These are phyloP conservation scores for Wickerhamomyces tratensis DNA, from an alignment of 805 yeast genomes.

Conservation along the genomic window DNA sequence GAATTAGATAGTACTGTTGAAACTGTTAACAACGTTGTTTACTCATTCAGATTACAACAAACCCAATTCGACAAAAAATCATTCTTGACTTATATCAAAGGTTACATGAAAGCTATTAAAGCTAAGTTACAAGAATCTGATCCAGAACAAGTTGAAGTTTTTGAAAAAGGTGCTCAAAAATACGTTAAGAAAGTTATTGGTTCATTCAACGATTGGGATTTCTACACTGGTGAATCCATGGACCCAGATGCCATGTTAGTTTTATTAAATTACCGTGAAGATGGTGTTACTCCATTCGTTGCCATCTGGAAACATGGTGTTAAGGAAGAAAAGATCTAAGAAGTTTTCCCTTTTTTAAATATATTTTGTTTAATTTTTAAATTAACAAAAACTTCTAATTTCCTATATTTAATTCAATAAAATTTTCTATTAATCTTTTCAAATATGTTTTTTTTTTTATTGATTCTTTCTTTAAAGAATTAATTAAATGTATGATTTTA, in stretches of 20 bases:
- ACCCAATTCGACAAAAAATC: conserved; percentile 98
- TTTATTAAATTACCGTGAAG: conserved; percentile 99
- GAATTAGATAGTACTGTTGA: conserved; percentile 77
- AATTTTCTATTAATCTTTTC: too few relatives aligned
- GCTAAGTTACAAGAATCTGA: conserved; percentile 76
- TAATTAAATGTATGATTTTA: too few relatives aligned
- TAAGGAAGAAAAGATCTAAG: conserved; percentile 79
- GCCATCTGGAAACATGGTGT: conserved; percentile 99
- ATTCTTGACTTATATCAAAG: conserved; percentile 92
- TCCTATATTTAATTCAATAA: too few relatives aligned
- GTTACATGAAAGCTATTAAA: conserved; percentile 97
- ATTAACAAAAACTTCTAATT: too few relatives aligned
- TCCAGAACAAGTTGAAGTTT: conserved; percentile 81
- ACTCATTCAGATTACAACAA: conserved; percentile 96
- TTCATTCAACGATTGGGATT: conserved; percentile 98
- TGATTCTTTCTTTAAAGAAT: too few relatives aligned
- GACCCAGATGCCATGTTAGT: conserved; percentile 99
- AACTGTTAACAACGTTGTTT: conserved; percentile 95
- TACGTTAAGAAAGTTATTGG: conserved; percentile 94
- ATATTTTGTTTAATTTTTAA: not conserved
- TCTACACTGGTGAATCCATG: conserved; percentile 99
- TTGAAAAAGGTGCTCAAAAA: conserved; percentile 95
- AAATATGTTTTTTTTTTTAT: too few relatives aligned
- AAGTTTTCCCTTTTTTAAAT: not conserved
- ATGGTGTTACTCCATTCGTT: conserved; percentile 95